Evolutionary conservation across 257 asterid species (phyloP).

Genomic region (Dorcoceras hygrometricum): DNA sequence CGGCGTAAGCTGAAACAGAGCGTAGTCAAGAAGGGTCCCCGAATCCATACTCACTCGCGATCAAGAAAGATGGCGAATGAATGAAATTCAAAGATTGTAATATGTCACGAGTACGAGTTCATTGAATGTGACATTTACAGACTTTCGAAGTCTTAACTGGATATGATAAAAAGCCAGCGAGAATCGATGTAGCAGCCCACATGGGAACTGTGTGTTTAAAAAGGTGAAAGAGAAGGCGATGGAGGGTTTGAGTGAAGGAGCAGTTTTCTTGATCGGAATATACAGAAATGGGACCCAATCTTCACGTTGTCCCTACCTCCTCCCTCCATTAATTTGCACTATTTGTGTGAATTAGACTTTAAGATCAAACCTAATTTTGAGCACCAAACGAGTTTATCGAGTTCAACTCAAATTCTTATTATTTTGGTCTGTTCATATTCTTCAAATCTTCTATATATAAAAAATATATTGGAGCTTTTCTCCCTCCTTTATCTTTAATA

Average conservation of each 20-base stretch:
- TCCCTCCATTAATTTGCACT: conserved; percentile 23
- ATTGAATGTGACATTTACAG: conserved; percentile 44
- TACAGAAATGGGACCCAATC: conserved; percentile 26
- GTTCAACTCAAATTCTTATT: no score
- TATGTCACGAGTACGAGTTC: conserved; percentile 24
- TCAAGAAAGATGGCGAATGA: conserved; percentile 17
- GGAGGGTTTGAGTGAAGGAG: conserved; percentile 17
- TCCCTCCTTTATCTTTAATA: no score
- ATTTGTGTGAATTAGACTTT: not conserved
- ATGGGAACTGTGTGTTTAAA: conserved; percentile 42
- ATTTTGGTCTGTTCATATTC: no score
- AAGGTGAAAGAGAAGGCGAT: conserved; percentile 27
- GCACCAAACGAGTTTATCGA: no score
- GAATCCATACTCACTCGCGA: conserved; percentile 49
- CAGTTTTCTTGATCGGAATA: conserved; percentile 23
- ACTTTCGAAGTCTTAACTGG: conserved; percentile 47
- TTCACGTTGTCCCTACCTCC: conserved; percentile 30
- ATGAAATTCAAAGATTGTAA: conserved; percentile 20
- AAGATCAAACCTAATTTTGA: not conserved
- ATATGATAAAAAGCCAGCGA: conserved; percentile 65
- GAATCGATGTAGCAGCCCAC: conserved; percentile 67
- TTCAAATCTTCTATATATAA: no score
- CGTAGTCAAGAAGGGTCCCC: conserved; percentile 61
- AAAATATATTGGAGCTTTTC: no score
- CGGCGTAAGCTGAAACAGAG: conserved; percentile 82